Conservation (phyloP, 108 stramenopile species). For the Skeletonema menzelii region DNA sequence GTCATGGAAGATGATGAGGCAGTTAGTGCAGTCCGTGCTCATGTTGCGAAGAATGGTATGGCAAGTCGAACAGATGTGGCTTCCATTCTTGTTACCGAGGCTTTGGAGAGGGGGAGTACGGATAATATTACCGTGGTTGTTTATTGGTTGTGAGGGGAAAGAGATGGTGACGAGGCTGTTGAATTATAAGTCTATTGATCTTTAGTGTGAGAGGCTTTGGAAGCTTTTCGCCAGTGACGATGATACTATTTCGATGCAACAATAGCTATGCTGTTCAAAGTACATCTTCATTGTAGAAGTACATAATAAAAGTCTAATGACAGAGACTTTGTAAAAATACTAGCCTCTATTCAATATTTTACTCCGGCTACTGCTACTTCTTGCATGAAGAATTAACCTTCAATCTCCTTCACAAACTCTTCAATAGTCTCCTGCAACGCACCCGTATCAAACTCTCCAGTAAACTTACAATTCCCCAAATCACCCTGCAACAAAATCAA, state of each 20-base stretch:
- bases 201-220: not conserved
- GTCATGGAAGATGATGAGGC: slow-evolving; percentile 87
- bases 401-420: slow-evolving; percentile 80
- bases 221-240: not conserved
- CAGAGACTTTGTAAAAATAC: not conserved
- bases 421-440: slow-evolving; percentile 87
- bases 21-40: slow-evolving; percentile 64
- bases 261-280: not conserved
- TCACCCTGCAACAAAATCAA: slow-evolving; percentile 80
- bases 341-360: too few species aligned
- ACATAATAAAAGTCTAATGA: not conserved
- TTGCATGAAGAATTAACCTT: not conserved
- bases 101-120: slow-evolving; percentile 66
- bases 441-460: slow-evolving; percentile 83
- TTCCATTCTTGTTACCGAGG: slow-evolving; percentile 63
- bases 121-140: slow-evolving; percentile 89
- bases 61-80: slow-evolving; percentile 46
- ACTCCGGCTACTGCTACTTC: too few species aligned
- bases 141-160: slow-evolving; percentile 58
- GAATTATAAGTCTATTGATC: too few species aligned
- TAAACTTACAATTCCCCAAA: slow-evolving; percentile 84
- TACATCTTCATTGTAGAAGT: not conserved
- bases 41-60: slow-evolving; percentile 9
- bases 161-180: not conserved
- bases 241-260: not conserved